Base-by-base conservation (phyloP, 1,284 basidiomycete species). In the Phellinidium pouzarii region DNA sequence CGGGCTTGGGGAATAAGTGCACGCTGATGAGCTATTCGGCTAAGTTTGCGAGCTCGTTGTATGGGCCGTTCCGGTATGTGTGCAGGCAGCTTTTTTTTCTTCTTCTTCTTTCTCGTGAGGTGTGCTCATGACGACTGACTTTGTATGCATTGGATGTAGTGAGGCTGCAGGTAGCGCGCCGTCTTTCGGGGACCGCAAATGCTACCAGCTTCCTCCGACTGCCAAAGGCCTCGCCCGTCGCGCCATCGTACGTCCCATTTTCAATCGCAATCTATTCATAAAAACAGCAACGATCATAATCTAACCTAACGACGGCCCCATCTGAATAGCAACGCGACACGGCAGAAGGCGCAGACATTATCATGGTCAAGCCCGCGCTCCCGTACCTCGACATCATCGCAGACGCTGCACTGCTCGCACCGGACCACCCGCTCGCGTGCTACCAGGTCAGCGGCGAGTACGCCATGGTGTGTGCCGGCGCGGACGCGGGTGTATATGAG, bases 11-110 rank as follows among this genome's bases (percentile, higher is more conserved):
- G 3, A 97, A 95, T 72, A 78, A 82, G 63, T 88, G 91, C 65
- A 89, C 90, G 3, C 75, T 99, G 37, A 99, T 99, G 96, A 84
- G 87, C 44, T 99, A 99, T 68, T 90, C 91, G n/a, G 96, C 96
- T 56, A 99, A 99, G 69, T 99, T 99, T 63, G 94, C 96, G 0
- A 95, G 91, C 61, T 79, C 83, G n/a, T 70, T 99, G 52, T 99
- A 99, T 65, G 96, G 96, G 0, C 96, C 96, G 0, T 99, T 99
- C 81, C 76, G 94, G 89, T 91, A 59, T 62, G 52, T 45, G 23
- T 27, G 7, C 25, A n/a, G 36, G 12, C 27, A 38, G 5, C 11
- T 26, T 31, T 3, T 31, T 22, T 22, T 42, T 42, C 9, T 53
- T 20, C 31, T 52, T 26, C 50, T 50, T 22, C 3, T 27, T 44